Conservation (phyloP, 768 basidiomycete genomes). For the Plicaturopsis crispa region DNA sequence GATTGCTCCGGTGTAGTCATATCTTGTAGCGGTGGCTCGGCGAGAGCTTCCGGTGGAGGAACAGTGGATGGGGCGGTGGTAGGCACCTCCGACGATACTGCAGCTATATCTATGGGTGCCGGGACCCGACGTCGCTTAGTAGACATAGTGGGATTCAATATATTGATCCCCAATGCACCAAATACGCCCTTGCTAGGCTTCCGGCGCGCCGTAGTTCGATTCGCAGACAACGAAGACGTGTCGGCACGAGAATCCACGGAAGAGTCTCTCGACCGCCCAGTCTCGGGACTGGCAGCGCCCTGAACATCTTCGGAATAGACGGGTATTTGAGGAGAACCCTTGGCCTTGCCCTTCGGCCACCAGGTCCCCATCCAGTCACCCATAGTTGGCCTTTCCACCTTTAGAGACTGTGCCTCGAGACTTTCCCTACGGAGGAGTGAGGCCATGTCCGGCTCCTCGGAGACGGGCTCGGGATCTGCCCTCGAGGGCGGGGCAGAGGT, state of each 20-base stretch:
- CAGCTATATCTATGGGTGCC: neutral
- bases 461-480: too few species aligned
- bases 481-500: slow-evolving; percentile 1
- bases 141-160: slow-evolving; percentile 42
- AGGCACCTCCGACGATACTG: slow-evolving; percentile 8
- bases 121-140: slow-evolving; percentile 8
- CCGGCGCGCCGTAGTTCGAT: slow-evolving; percentile 20
- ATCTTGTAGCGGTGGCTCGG: slow-evolving; percentile 21
- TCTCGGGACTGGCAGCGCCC: neutral
- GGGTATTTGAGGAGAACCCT: neutral
- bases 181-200: slow-evolving; percentile 60
- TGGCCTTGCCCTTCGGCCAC: slow-evolving; percentile 46
- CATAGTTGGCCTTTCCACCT: slow-evolving; percentile 29
- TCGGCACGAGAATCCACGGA: slow-evolving; percentile 11
- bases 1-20: slow-evolving; percentile 14
- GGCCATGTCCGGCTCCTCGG: too few species aligned
- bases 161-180: slow-evolving; percentile 62
- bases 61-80: slow-evolving; percentile 15
- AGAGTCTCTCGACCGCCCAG: slow-evolving; percentile 3
- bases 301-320: neutral
- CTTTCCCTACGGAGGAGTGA: too few species aligned
- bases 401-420: slow-evolving; percentile 8
- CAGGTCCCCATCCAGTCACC: slow-evolving; percentile 77
- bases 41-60: slow-evolving; percentile 4
- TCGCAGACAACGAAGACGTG: slow-evolving; percentile 7